These are phyloP conservation scores for Teratosphaeria destructans DNA, from an alignment of 2,329 filamentous ascomycete species.

Conservation along the genomic window DNA sequence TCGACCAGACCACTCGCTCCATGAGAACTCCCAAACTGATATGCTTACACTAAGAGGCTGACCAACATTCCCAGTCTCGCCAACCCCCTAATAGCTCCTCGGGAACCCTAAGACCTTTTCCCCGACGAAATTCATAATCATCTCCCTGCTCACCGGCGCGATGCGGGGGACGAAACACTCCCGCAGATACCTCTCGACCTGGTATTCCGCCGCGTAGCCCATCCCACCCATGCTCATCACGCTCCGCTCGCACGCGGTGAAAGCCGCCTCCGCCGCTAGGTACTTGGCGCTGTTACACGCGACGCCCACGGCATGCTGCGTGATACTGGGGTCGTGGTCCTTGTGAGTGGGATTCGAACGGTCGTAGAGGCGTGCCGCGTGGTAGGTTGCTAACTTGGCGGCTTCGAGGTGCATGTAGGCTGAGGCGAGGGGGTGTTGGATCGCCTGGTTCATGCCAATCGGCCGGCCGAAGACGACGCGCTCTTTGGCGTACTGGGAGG, in stretches of 20 bases:
- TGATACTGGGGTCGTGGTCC: constrained; percentile 28
- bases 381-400: constrained; percentile 51
- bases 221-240: constrained; percentile 49
- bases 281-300: constrained; percentile 50
- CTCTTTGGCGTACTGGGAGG: constrained; percentile 36
- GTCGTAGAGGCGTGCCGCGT: constrained; percentile 50
- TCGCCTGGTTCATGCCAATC: constrained; percentile 51
- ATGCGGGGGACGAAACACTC: constrained; percentile 51
- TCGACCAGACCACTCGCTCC: no score
- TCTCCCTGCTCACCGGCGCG: constrained; percentile 54
- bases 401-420: constrained; percentile 53
- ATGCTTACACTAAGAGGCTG: no score
- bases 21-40: no score
- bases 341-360: constrained; percentile 25
- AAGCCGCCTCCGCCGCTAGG: constrained; percentile 50
- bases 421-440: constrained; percentile 48
- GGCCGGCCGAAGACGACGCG: constrained; percentile 45
- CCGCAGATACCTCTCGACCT: constrained; percentile 50
- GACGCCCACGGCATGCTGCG: constrained; percentile 40
- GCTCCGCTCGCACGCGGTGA: constrained; percentile 49
- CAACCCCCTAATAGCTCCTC: constrained; percentile 51
- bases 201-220: constrained; percentile 52
- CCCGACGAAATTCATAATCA: constrained; percentile 64
- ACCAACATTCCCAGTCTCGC: no score
- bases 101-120: constrained; percentile 59